Evolutionary conservation across 2,329 filamentous ascomycete species (phyloP).

Genomic region (Stenocarpella maydis): DNA sequence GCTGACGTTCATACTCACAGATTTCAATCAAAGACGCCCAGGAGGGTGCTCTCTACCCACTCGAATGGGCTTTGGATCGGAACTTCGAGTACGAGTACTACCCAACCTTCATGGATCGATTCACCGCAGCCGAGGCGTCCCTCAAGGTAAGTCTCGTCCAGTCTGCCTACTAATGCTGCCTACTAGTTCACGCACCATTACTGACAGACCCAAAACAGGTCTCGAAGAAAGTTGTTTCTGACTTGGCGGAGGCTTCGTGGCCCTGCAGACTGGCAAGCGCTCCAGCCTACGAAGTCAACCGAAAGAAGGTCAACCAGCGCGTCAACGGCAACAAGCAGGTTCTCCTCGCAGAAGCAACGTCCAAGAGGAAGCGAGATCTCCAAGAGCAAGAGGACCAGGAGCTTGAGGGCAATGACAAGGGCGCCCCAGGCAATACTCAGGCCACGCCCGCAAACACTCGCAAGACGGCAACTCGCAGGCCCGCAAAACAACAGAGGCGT

Average conservation of each 20-base stretch:
- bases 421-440: not conserved
- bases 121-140: not conserved
- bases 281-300: not conserved
- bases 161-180: not conserved
- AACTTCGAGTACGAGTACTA: not conserved
- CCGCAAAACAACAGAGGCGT: not conserved
- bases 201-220: not conserved
- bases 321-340: not conserved
- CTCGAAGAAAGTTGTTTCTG: not conserved
- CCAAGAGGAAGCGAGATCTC: not conserved
- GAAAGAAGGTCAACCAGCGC: not conserved
- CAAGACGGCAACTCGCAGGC: not conserved
- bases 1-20: not conserved
- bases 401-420: not conserved
- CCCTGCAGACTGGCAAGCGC: not conserved
- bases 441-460: not conserved
- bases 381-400: not conserved
- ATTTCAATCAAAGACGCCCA: not conserved
- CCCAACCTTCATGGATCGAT: not conserved
- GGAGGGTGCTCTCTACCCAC: not conserved
- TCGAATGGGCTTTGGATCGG: not conserved
- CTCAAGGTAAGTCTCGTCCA: not conserved
- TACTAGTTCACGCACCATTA: not conserved
- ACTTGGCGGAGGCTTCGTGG: not conserved
- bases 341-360: not conserved